Percentiles rank a stretch among this genome's conserved stretches.
Evolutionary conservation across 2,329 filamentous ascomycete genomes (phyloP).

Genomic region (Xylaria digitata): DNA sequence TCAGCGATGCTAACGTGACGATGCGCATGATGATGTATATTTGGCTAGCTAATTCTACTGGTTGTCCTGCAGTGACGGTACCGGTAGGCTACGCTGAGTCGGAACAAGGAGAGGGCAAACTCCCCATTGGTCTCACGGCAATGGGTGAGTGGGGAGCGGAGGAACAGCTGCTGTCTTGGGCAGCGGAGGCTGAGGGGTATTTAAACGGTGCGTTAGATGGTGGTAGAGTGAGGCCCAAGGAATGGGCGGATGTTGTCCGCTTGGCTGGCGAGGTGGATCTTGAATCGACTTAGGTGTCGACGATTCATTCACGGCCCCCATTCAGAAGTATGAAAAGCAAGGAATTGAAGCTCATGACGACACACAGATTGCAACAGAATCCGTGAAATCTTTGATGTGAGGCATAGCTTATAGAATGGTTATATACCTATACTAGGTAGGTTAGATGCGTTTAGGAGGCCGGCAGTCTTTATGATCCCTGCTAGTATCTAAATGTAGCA

Average conservation of each 20-base stretch:
- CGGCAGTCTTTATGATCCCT: constrained; percentile 6
- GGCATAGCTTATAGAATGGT: neutral
- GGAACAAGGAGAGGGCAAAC: constrained; percentile 65
- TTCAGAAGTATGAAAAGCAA: neutral
- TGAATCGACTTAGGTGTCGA: constrained; percentile 10
- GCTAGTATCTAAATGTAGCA: constrained; percentile 6
- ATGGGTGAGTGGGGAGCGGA: constrained; percentile 75
- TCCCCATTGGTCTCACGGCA: constrained; percentile 72
- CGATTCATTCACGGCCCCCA: neutral
- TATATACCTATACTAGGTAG: constrained; percentile 1
- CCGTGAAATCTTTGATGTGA: neutral
- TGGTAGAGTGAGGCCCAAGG: constrained; percentile 62
- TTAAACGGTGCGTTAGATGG: constrained; percentile 61
- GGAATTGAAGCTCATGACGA: neutral
- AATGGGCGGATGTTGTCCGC: constrained; percentile 69
- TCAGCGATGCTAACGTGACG: constrained; percentile 77
- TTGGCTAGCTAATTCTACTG: constrained; percentile 85
- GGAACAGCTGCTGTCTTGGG: constrained; percentile 71
- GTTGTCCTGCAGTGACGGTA: constrained; percentile 78
- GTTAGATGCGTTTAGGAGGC: neutral
- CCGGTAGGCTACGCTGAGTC: constrained; percentile 78
- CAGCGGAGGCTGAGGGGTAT: constrained; percentile 66
- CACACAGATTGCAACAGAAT: constrained; percentile 1
- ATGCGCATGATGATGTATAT: constrained; percentile 87
- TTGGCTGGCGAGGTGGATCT: constrained; percentile 44